Percentiles rank a stretch among this genome's conserved stretches.
These are phyloP conservation scores for Tuber calosporum DNA, from an alignment of 495 filamentous ascomycete genomes.

Conservation along the genomic window DNA sequence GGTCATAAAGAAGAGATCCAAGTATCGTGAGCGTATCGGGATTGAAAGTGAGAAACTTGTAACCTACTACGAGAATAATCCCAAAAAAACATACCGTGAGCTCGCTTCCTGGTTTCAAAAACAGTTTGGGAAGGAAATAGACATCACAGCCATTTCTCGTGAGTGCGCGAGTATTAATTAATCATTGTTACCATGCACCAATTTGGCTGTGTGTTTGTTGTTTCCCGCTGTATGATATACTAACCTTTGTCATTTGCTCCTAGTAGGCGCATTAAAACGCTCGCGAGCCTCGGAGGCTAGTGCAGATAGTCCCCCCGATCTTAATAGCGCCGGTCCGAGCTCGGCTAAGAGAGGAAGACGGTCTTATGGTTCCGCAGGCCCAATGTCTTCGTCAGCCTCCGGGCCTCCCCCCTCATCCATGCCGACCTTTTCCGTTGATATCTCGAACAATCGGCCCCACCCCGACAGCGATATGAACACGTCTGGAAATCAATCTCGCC, in stretches of 20 bases:
- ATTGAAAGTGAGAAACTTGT: constrained; percentile 40
- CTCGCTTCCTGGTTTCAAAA: constrained; percentile 42
- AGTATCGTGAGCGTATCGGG: constrained; percentile 40
- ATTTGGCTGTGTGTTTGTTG: constrained; percentile 14
- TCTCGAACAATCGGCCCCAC: constrained; percentile 30
- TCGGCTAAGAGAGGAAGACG: constrained; percentile 39
- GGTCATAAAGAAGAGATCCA: constrained; percentile 41
- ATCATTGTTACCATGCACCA: constrained; percentile 9
- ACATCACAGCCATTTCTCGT: constrained; percentile 42
- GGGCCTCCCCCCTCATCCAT: constrained; percentile 37
- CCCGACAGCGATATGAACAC: constrained; percentile 32
- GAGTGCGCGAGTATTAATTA: constrained; percentile 40
- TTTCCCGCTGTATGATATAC: constrained; percentile 13
- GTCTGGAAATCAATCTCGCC: constrained; percentile 26
- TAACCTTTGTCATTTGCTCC: constrained; percentile 14
- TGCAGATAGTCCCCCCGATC: constrained; percentile 27
- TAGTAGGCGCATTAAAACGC: constrained; percentile 34
- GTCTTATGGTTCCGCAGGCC: constrained; percentile 34
- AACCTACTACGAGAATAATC: constrained; percentile 38
- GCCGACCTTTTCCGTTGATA: constrained; percentile 39
- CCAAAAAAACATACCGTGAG: constrained; percentile 41
- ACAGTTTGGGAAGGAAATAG: constrained; percentile 42
- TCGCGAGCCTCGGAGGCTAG: constrained; percentile 35
- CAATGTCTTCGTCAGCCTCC: constrained; percentile 29
- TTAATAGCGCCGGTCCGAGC: constrained; percentile 21